Base-by-base conservation (phyloP, 192 early-diverging fungal species). In the Rhizoclosmatium globosum region DNA sequence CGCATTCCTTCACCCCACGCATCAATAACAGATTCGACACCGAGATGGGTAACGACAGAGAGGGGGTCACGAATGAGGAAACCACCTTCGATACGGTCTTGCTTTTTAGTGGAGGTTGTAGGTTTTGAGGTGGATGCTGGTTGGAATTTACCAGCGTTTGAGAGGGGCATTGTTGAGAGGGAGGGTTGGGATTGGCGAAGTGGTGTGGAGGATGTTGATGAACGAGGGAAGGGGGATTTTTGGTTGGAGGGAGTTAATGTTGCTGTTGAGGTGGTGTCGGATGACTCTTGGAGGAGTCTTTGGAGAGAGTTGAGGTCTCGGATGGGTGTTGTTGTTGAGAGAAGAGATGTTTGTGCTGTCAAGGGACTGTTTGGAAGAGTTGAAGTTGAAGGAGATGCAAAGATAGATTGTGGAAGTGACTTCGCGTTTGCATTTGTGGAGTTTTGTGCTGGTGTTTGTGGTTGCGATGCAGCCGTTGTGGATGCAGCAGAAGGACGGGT, bases 11-110 rank as follows among this genome's bases (percentile, higher is more conserved):
- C 68, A 17, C 42, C 68, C 68, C 68, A 69, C 45, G 41, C 41
- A 47, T 69, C 68, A 15, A 69, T 2, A n/a, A 47, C 17, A 2
- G 19, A 38, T 17, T 65, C 38, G 45, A 17, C 19, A 1, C 11
- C 15, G 9, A 15, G 19, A 15, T 46, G 47, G 9, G 68, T 15
- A 46, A 46, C 42, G 15, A 77, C 76, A 0, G 76, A 42, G 2
- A 46, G 47, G 31, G 76, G 65, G 13, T 45, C 76, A 23, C 70
- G 69, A 45, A 77, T 58, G 11, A 77, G 21, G 45, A 69, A 77
- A 15, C 65, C 76, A 31, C 76, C 76, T 44, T 77, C 76, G 6
- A 77, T 23, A 53, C 76, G 68, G 19, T 77, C 76, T 15, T 58
- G 68, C 45, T 69, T 69, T 41, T 19, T 31, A 19, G 45, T 19